A percentile compares a stretch with the other conserved stretches of the same genome.
phyloP scores from a whole-genome alignment of 208 protist species.

The Trypanosoma brucei region DNA sequence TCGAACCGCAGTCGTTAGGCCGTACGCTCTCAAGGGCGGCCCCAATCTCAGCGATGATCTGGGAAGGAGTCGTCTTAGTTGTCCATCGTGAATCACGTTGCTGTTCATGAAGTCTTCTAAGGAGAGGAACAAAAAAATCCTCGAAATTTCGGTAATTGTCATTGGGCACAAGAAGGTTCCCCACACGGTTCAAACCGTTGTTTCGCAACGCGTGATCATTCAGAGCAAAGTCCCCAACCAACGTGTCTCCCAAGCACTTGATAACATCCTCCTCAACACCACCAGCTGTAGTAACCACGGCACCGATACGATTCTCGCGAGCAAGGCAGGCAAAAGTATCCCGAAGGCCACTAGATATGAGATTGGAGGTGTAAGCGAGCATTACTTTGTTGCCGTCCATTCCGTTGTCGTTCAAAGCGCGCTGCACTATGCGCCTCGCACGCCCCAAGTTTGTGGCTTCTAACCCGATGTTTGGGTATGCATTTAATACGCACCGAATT shows the following conservation, averaged over 20 bases:
- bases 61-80: slow-evolving; percentile 90
- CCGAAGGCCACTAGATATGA: slow-evolving; percentile 98
- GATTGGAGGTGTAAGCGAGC: slow-evolving; percentile 99
- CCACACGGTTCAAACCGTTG: slow-evolving; percentile 97
- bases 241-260: slow-evolving; percentile 96
- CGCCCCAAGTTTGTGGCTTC: slow-evolving; percentile 77
- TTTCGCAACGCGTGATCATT: slow-evolving; percentile 86
- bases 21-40: slow-evolving; percentile 61
- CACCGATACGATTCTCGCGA: slow-evolving; percentile 94
- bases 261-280: slow-evolving; percentile 99
- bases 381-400: slow-evolving; percentile 88
- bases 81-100: slow-evolving; percentile 78
- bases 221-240: slow-evolving; percentile 93
- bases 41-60: slow-evolving; percentile 96
- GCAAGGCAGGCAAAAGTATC: slow-evolving; percentile 97
- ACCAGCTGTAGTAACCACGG: slow-evolving; percentile 98
- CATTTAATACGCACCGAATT: slow-evolving; percentile 36
- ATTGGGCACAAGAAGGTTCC: slow-evolving; percentile 99
- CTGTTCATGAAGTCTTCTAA: slow-evolving; percentile 90
- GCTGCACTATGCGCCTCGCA: slow-evolving; percentile 59
- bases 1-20: slow-evolving; percentile 92
- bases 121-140: slow-evolving; percentile 98
- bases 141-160: slow-evolving; percentile 99
- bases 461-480: slow-evolving; percentile 46
- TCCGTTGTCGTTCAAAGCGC: slow-evolving; percentile 41